Percentiles rank a stretch among this genome's conserved stretches.
These are phyloP conservation scores for Clitopilus passeckerianus DNA, from an alignment of 768 basidiomycete species.

Conservation along the genomic window DNA sequence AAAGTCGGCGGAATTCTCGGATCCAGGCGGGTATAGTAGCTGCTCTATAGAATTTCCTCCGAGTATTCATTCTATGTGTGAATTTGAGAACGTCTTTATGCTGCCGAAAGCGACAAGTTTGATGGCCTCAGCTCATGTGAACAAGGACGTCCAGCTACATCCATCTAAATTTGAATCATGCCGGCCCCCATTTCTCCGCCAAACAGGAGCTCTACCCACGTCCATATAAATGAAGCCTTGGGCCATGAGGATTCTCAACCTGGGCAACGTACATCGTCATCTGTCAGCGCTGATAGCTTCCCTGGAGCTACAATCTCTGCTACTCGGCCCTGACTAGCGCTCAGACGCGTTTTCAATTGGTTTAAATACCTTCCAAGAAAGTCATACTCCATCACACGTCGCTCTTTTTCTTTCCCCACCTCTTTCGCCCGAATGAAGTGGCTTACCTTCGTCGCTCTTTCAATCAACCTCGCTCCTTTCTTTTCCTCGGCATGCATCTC, in stretches of 20 bases:
- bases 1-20: no score
- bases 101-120: background rate
- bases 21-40: no score
- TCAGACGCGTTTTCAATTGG: background rate
- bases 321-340: background rate
- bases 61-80: no score
- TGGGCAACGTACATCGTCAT: background rate
- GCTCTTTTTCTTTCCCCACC: background rate
- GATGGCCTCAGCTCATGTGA: background rate
- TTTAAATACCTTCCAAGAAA: background rate
- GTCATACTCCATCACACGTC: background rate
- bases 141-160: background rate
- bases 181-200: no score
- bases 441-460: background rate
- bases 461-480: background rate
- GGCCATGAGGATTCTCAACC: background rate
- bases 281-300: background rate
- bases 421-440: background rate
- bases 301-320: background rate
- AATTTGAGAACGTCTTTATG: no score
- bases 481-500: background rate
- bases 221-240: background rate
- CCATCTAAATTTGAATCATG: background rate
- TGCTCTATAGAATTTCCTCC: no score
- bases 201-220: background rate